Conservation (phyloP, 2,329 filamentous ascomycete genomes). For the Trichoderma sp. region DNA sequence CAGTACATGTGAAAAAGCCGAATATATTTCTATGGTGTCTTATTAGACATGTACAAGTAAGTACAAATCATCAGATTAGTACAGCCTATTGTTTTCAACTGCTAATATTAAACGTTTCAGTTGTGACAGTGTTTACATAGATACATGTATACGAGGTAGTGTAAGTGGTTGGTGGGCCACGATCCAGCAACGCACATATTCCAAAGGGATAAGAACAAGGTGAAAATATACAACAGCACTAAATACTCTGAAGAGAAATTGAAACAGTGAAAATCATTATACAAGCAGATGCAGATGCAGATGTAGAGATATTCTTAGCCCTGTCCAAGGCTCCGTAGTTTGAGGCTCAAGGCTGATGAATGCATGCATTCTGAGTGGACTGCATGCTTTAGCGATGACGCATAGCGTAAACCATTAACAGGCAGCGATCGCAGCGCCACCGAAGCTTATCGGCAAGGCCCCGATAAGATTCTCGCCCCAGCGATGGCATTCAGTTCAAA, state of each 20-base stretch:
- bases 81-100: too few relatives aligned
- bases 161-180: too few relatives aligned
- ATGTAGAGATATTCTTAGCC: neutral
- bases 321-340: neutral
- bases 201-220: too few relatives aligned
- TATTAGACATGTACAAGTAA: too few relatives aligned
- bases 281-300: neutral
- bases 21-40: neutral
- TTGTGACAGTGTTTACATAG: too few relatives aligned
- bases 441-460: neutral
- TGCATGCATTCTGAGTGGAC: neutral
- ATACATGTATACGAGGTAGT: too few relatives aligned
- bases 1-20: neutral
- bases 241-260: neutral
- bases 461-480: neutral
- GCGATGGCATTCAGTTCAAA: neutral
- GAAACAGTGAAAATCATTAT: neutral
- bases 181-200: too few relatives aligned
- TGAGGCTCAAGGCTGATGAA: neutral
- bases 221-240: too few relatives aligned
- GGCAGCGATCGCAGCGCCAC: constrained; percentile 12
- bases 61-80: too few relatives aligned
- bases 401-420: neutral
- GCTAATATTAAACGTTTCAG: too few relatives aligned
- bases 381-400: neutral